Evolutionary conservation across 306 rosid genomes (phyloP), one percentile per base, ranked within the genome.

Genomic region (Quercus gilva): DNA sequence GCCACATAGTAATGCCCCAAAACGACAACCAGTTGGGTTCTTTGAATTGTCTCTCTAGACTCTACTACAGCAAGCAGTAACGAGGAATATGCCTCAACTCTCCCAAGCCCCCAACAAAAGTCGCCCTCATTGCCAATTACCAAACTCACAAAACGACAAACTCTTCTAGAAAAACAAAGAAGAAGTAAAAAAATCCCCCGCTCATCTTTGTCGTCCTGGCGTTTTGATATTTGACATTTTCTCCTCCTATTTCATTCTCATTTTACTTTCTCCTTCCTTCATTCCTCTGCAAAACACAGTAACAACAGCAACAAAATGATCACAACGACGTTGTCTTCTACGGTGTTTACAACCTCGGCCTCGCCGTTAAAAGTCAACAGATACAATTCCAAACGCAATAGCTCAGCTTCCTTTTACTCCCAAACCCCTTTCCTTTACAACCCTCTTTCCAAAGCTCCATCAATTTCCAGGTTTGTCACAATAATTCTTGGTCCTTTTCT

Each of bases 391-490:
- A 49, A 11, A 11, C 63, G 20, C 1, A 55, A 59, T 45, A 67
- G 53, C 45, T 71, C 77, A 9, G 75, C 80, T 73, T 72, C 83
- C 25, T 75, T 81, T 67, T 49, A 14, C 71, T 35, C 74, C 11
- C 69, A 56, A 25, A 49, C 41, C 82, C 63, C 80, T 69, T 25
- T 74, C 49, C 77, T 53, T 64, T 71, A 29, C 51, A 81, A 74
- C 5, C 80, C 81, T 70, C 77, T 77, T 28, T 78, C 75, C 15
- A 51, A 77, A 60, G 84, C 78, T 35, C 79, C 84, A 35, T 79
- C 77, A 19, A 26, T 82, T 85, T 65, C 87, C 78, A 88, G 97
- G 94, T 89, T 71, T 25, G 73, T 41, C 5, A 18, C 14, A 43
- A 26, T 68, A 9, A 63, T 41, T 73, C 51, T 21, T 74, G 57